Evolutionary conservation across 371 early-diverging fungal species (phyloP).

Genomic region (Blakeslea trispora): DNA sequence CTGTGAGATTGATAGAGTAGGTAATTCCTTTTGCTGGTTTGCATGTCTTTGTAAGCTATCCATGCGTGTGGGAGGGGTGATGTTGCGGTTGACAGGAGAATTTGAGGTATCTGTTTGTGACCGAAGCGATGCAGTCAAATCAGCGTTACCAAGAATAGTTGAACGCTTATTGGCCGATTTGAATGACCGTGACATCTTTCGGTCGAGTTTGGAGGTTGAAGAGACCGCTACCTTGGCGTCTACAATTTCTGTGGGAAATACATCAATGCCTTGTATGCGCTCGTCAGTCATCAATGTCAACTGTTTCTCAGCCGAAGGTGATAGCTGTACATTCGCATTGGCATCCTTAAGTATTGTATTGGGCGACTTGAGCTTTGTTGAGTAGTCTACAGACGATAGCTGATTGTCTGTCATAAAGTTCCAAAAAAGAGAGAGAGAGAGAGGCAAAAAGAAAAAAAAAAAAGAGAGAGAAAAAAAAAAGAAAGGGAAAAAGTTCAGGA

Average conservation of each 20-base stretch:
- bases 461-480: slow-evolving; percentile 3
- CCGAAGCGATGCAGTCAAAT: slow-evolving; percentile 18
- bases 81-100: neutral
- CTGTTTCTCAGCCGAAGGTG: slow-evolving; percentile 24
- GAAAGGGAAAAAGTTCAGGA: neutral
- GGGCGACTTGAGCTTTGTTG: slow-evolving; percentile 27
- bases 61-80: slow-evolving; percentile 25
- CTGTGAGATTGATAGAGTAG: slow-evolving; percentile 19
- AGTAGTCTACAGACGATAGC: slow-evolving; percentile 42
- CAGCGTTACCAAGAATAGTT: slow-evolving; percentile 45
- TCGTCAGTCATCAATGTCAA: slow-evolving; percentile 24
- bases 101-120: slow-evolving; percentile 4
- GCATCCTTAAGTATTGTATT: slow-evolving; percentile 18
- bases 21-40: slow-evolving; percentile 35
- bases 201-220: slow-evolving; percentile 56
- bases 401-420: slow-evolving; percentile 29
- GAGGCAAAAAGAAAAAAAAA: slow-evolving; percentile 1
- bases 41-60: slow-evolving; percentile 33
- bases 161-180: slow-evolving; percentile 56
- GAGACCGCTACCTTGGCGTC: slow-evolving; percentile 47
- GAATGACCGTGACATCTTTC: slow-evolving; percentile 63
- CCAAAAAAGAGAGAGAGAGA: slow-evolving; percentile 4
- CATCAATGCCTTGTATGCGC: slow-evolving; percentile 1
- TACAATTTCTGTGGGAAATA: slow-evolving; percentile 50
- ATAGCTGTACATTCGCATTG: slow-evolving; percentile 11